Evolutionary conservation across 495 filamentous ascomycete genomes (phyloP), one percentile per base, ranked within the genome.

Genomic region (Jackrogersella multiformis): DNA sequence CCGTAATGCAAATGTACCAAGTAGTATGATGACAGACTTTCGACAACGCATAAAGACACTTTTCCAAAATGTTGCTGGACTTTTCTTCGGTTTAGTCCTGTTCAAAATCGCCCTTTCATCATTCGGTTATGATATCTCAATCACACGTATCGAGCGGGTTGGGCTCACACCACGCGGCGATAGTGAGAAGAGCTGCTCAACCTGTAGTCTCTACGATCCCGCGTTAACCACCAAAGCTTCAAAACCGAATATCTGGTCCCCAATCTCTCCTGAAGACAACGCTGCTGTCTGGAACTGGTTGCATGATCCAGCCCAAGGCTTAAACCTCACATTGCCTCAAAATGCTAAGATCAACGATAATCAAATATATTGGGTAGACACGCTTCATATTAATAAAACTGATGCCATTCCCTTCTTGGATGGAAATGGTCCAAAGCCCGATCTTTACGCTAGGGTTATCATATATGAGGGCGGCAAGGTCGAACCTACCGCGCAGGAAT

Each of bases 331-430:
- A 0, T 26, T 67, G 7, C 66, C 73, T 0, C 44, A 56, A 13
- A 66, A 53, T n/a, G 66, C 74, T 5, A 57, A 35, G 2, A 36
- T 72, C 2, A 78, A 68, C 6, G 76, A 76, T 46, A 78, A 78
- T 53, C 75, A 76, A 16, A 64, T 78, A n/a, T 75, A 59, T 56
- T 73, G 66, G 21, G 77, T 84, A 13, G 85, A 88, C 51, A 76
- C 81, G 1, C 70, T 87, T n/a, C 70, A 72, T 20, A 79, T 83
- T 13, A 87, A 87, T 70, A 88, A 87, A 66, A 79, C 83, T 1
- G 78, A 79, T 61, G 77, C 76, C 16, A 65, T 84, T 8, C 57
- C 74, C 0, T 88, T 82, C 66, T 64, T 87, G 7, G 76, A 84
- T 55, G 76, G 77, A 32, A 56, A 64, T 35, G 77, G 64, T 0